Base-by-base conservation (phyloP, 768 basidiomycete species). In the Leccinellum albellum region DNA sequence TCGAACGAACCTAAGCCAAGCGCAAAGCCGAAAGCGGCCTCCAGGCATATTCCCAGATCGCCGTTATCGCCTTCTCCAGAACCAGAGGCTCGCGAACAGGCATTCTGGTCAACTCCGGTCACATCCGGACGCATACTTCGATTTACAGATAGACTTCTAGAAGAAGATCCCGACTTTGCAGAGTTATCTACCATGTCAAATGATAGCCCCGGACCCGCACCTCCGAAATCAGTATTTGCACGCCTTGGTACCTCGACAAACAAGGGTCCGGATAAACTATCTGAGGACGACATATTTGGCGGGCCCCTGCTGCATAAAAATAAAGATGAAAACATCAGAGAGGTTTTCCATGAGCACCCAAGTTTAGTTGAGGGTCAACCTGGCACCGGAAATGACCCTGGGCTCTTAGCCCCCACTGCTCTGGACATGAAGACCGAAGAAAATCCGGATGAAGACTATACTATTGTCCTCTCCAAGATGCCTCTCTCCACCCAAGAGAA, bases 31-130 rank as follows among this genome's bases (percentile, higher is more conserved):
- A 70, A 56, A 33, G 17, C 48, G 29, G 14, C 37, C 33, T 14
- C 60, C 17, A 64, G 62, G 32, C 52, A 52, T 26, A 33, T 53
- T 44, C 26, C 45, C 6, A 66, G 63, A 65, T 56, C 45, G 20
- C 52, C 58, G 29, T 17, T 58, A n/a, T 56, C 65, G 23, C 66
- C 59, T 48, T 58, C 65, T 47, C 64, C 60, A 51, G 61, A 64
- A 49, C 64, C 63, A 49, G 75, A 70, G 64, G 75, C 57, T 10
- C 74, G 79, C 26, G 86, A 87, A 66, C 79, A 83, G 35, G 76
- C 75, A 42, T 85, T 87, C 64, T 88, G 86, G 85, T 79, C 77
- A 29, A 85, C 86, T 1, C 84, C 86, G 7, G 74, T 70, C 33
- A 78, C 78, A 3, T 65, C 71, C 4, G 80, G 78, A 14, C 84